Conservation (phyloP, 192 early-diverging fungal species). For the Lobulomyces angularis region DNA sequence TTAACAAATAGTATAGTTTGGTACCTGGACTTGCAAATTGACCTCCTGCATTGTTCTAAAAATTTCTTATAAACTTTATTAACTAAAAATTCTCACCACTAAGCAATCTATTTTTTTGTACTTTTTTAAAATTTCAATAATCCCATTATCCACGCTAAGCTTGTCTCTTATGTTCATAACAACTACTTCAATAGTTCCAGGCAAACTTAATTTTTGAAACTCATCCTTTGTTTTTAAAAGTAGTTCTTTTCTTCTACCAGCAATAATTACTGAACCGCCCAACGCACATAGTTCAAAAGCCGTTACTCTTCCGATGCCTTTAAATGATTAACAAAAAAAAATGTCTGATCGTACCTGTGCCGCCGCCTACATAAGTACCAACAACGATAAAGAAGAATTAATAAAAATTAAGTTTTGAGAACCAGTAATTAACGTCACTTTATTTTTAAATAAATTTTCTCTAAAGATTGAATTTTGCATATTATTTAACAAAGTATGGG, state of each 20-base stretch:
- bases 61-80: constrained; percentile 1
- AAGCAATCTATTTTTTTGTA: too few relatives aligned
- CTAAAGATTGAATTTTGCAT: too few relatives aligned
- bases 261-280: constrained; percentile 33
- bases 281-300: constrained; percentile 37
- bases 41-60: constrained; percentile 19
- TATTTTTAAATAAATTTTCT: too few relatives aligned
- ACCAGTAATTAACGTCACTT: too few relatives aligned
- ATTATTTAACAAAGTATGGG: too few relatives aligned
- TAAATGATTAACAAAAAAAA: not conserved
- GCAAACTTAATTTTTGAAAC: too few relatives aligned
- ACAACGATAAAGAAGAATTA: too few relatives aligned
- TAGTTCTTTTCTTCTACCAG: constrained; percentile 26
- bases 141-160: constrained; percentile 6
- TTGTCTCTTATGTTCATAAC: too few relatives aligned
- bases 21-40: constrained; percentile 1
- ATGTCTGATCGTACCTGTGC: constrained; percentile 5
- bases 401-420: too few relatives aligned
- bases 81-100: too few relatives aligned
- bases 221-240: constrained; percentile 18
- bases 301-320: constrained; percentile 11
- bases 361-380: too few relatives aligned
- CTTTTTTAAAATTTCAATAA: constrained; percentile 4
- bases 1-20: not conserved
- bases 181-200: too few relatives aligned